Conservation (phyloP, 306 rosid species). For the Carpinus fangiana region DNA sequence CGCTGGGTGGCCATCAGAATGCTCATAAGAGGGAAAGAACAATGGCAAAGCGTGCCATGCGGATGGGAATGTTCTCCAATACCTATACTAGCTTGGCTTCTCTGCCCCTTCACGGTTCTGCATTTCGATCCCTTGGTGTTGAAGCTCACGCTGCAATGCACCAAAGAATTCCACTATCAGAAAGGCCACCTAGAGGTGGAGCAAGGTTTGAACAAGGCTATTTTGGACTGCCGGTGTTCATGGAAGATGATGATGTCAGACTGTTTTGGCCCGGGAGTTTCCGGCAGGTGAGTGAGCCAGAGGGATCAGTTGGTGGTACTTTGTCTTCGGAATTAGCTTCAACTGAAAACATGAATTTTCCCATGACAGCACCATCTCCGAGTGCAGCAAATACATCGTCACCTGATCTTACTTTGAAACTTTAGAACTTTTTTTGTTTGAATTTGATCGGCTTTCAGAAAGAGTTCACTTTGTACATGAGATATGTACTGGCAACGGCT, state of each 20-base stretch:
- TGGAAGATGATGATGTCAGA: slow-evolving; percentile 62
- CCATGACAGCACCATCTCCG: slow-evolving; percentile 32
- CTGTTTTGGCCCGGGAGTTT: slow-evolving; percentile 89
- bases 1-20: slow-evolving; percentile 89
- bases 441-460: slow-evolving; percentile 12
- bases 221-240: slow-evolving; percentile 46
- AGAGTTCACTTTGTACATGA: slow-evolving; percentile 51
- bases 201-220: slow-evolving; percentile 59
- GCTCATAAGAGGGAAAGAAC: slow-evolving; percentile 93
- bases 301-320: slow-evolving; percentile 26
- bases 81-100: slow-evolving; percentile 78
- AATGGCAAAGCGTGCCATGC: slow-evolving; percentile 82
- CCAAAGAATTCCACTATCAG: slow-evolving; percentile 39
- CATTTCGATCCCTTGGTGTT: slow-evolving; percentile 68
- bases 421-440: slow-evolving; percentile 37
- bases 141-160: slow-evolving; percentile 76
- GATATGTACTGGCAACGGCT: slow-evolving; percentile 48
- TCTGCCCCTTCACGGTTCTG: slow-evolving; percentile 78
- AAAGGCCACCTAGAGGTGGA: slow-evolving; percentile 47
- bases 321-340: slow-evolving; percentile 29
- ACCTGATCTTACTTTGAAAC: slow-evolving; percentile 86
- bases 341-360: slow-evolving; percentile 33
- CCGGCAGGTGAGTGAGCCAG: slow-evolving; percentile 49
- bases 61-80: slow-evolving; percentile 68
- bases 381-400: slow-evolving; percentile 41